Base-by-base conservation (phyloP, 1,139 yeast species). In the Scheffersomyces illinoinensis region DNA sequence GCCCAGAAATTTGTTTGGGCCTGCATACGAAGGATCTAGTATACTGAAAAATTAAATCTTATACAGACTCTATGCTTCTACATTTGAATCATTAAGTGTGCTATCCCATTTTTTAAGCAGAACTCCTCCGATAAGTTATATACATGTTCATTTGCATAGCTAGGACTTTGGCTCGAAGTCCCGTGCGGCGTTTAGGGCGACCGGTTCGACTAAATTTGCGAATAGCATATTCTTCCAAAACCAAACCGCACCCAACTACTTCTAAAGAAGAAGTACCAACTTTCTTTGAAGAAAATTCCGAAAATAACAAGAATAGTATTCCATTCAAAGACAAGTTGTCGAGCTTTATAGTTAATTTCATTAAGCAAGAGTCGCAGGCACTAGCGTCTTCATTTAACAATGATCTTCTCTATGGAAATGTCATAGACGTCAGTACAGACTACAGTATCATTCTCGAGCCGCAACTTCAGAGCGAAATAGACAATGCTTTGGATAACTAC, bases 401-500 rank as follows among this genome's bases (percentile, higher is more conserved):
- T 52, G 12, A 47, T 49, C 20, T 47, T 43, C 18, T n/a, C 10
- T 17, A 18, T 48, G 50, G 50, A 21, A 43, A 23, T 19, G 51
- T 19, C 24, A 46, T 26, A 24, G 55, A 54, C 5, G 10, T 33
- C 43, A 33, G 3, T 33, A 53, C 47, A 26, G 23, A 52, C 12
- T 17, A 26, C n/a, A 52, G 50, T 24, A 54, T 55, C 10, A 50
- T 54, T 20, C 53, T 73, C 14, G 62, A 64, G 51, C 66, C 66
- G n/a, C 53, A 62, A 49, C 59, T 73, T 50, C 64, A 64, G 58
- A 50, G 62, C 52, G 64, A 66, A 46, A 58, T 73, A 53, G 56
- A 60, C 39, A 61, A 58, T 53, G 63, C 71, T 39, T 56, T 76
- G 19, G 83, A 78, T 58, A 66, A 64, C 49, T 69, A 75, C 57